A percentile compares a stretch with the other conserved stretches of the same genome.
Evolutionary conservation across 352 stramenopile genomes (phyloP).

Genomic region (Thraustochytrium striatum): DNA sequence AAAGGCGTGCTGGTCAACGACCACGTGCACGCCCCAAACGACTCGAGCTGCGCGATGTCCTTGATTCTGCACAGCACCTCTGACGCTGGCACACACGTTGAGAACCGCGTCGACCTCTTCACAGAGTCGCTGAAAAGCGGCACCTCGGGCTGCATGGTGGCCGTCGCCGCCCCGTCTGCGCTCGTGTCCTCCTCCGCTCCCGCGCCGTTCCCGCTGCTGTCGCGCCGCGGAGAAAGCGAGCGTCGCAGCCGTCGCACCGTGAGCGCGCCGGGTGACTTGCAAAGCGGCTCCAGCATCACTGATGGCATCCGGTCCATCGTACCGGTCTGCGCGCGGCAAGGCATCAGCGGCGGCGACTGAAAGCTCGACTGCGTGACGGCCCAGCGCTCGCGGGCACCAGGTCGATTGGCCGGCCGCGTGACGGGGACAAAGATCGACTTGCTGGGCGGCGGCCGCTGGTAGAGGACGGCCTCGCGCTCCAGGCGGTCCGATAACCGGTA

Average conservation of each 20-base stretch:
- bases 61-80: slow-evolving; percentile 10
- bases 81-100: slow-evolving; percentile 15
- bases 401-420: too few relatives aligned
- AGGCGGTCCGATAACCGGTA: too few relatives aligned
- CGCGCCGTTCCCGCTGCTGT: background rate
- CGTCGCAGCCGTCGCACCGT: slow-evolving; percentile 7
- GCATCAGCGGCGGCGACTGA: background rate
- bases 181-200: background rate
- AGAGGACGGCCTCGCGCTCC: too few relatives aligned
- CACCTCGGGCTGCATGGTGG: too few relatives aligned
- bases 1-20: slow-evolving; percentile 16
- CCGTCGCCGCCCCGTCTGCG: too few relatives aligned
- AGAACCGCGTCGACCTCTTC: slow-evolving; percentile 29
- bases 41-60: background rate
- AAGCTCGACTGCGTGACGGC: too few relatives aligned
- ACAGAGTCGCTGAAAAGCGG: slow-evolving; percentile 26
- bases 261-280: slow-evolving; percentile 22
- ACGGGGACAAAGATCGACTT: too few relatives aligned
- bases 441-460: too few relatives aligned
- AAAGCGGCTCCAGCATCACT: slow-evolving; percentile 10
- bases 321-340: too few relatives aligned
- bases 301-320: background rate
- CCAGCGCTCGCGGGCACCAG: too few relatives aligned
- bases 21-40: background rate
- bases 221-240: slow-evolving; percentile 11